Base-by-base conservation (phyloP, 2,329 filamentous ascomycete species). In the Phialophora verrucosa region DNA sequence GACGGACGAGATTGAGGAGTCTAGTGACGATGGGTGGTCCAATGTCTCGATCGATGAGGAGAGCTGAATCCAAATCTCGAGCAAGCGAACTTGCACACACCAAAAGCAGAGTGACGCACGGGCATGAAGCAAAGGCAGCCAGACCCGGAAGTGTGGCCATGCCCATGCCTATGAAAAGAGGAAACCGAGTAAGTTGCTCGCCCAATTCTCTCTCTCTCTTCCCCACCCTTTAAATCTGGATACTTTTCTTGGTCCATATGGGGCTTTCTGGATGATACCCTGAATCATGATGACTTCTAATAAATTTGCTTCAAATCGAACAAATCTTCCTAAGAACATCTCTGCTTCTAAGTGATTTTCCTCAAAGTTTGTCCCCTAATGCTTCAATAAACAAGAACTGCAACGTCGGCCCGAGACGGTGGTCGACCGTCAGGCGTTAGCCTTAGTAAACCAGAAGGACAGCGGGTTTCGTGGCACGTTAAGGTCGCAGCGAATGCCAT, bases 201-300 rank as follows among this genome's bases (percentile, higher is more conserved):
- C 49, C 25, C 20, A 12, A 12, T 29, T 51, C 49, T 14, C 4
- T 27, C 4, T 27, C 25, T 51, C 23, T 20, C 49, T 11, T 51
- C 23, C 23, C 23, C 49, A 23, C 10, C 27, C 20, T 23, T 51
- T 17, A 8, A 27, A 51, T 29, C 49, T 51, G 20, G 49, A 51
- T 23, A 29, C 10, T 23, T 6, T 17, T 51, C 25, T 51, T 44
- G 14, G 17, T 44, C 14, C 23, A 27, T 29, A 23, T 51, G 20
- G 25, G 49, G 20, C 10, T 4, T 51, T 51, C 11, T 51, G 49
- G 25, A 51, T 51, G 49, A 51, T 51, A 51, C 49, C 49, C 49
- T 8, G 14, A 11, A 25, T 51, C 20, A 51, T 17, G 11, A 51
- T 17, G 49, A 51, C 27, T 23, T 44, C 17, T 20, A 51, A 51